Percentiles rank a stretch among this genome's conserved stretches.
Conservation (phyloP, 1,284 basidiomycete species). For the Microbotryum saponariae region DNA sequence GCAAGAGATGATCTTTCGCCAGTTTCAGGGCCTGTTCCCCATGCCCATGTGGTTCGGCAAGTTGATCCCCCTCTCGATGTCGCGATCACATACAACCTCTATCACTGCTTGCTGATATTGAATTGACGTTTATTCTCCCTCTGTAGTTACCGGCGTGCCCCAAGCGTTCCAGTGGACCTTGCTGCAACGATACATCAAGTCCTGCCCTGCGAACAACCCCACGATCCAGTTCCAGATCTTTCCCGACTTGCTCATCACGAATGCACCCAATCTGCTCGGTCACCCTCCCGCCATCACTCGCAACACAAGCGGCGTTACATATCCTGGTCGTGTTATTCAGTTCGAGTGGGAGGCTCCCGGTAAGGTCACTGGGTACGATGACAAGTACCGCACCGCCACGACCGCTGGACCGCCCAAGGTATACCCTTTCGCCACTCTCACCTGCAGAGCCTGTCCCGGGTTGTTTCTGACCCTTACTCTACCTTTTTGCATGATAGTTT, state of each 20-base stretch:
- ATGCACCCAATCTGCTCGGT: constrained; percentile 36
- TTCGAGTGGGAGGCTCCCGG: constrained; percentile 56
- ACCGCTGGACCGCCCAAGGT: constrained; percentile 47
- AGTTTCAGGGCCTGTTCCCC: constrained; percentile 57
- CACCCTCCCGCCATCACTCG: constrained; percentile 47
- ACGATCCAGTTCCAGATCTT: constrained; percentile 53
- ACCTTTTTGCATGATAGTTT: constrained; percentile 29
- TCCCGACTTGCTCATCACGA: constrained; percentile 49
- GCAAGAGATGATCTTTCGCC: constrained; percentile 61
- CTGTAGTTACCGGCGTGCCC: constrained; percentile 50
- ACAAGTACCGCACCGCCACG: constrained; percentile 50
- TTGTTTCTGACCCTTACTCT: neutral
- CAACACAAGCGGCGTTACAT: constrained; percentile 48
- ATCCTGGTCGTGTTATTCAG: constrained; percentile 45
- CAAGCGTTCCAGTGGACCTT: constrained; percentile 58
- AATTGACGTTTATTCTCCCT: constrained; percentile 39
- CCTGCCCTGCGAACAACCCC: constrained; percentile 53
- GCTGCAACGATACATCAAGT: constrained; percentile 52
- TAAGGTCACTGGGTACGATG: constrained; percentile 49
- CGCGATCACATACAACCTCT: constrained; percentile 7
- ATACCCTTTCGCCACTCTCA: constrained; percentile 30
- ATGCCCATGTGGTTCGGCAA: constrained; percentile 44
- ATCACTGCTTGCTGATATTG: constrained; percentile 11
- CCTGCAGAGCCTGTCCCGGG: neutral
- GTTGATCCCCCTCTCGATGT: neutral